Percentiles rank a stretch among this genome's conserved stretches.
phyloP scores from a whole-genome alignment of 176 grass and related monocot genomes.

The Coix lacrymajobi region DNA sequence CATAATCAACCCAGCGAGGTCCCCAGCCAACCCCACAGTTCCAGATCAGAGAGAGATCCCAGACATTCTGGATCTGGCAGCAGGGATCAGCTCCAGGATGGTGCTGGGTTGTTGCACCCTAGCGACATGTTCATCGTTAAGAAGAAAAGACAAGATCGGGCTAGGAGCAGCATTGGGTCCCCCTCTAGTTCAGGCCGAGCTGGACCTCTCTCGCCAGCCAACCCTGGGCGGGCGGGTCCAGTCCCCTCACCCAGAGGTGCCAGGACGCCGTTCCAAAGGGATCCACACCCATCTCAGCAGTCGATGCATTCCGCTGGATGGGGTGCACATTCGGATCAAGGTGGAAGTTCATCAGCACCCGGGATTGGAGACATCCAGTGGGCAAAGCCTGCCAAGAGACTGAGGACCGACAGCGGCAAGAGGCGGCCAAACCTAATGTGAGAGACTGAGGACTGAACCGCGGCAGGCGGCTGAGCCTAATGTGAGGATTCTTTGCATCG shows the following conservation, averaged over 20 bases:
- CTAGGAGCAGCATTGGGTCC: slow-evolving; percentile 42
- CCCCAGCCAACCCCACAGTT: slow-evolving; percentile 20
- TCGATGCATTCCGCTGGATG: slow-evolving; percentile 43
- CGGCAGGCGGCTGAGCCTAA: slow-evolving; percentile 76
- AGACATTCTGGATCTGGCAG: slow-evolving; percentile 27
- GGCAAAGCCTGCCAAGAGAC: slow-evolving; percentile 86
- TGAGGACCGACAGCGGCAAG: slow-evolving; percentile 78
- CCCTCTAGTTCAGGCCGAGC: slow-evolving; percentile 60
- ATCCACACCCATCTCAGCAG: slow-evolving; percentile 52
- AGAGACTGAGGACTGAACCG: slow-evolving; percentile 75
- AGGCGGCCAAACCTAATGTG: slow-evolving; percentile 84
- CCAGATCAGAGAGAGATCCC: slow-evolving; percentile 58
- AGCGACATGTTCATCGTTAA: slow-evolving; percentile 82
- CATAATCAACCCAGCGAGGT: slow-evolving; percentile 22
- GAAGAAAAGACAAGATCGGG: slow-evolving; percentile 88
- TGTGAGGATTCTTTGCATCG: slow-evolving; percentile 40
- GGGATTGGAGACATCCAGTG: slow-evolving; percentile 93
- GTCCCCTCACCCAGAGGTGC: slow-evolving; percentile 45
- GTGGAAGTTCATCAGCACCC: not conserved
- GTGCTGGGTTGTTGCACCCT: slow-evolving; percentile 56
- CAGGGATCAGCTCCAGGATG: slow-evolving; percentile 35
- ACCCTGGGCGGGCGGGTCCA: slow-evolving; percentile 43
- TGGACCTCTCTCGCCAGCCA: slow-evolving; percentile 50
- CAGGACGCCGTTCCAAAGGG: slow-evolving; percentile 54
- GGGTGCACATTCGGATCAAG: slow-evolving; percentile 35